Base-by-base conservation (phyloP, 257 asterid genomes). In the Eucommia ulmoides region DNA sequence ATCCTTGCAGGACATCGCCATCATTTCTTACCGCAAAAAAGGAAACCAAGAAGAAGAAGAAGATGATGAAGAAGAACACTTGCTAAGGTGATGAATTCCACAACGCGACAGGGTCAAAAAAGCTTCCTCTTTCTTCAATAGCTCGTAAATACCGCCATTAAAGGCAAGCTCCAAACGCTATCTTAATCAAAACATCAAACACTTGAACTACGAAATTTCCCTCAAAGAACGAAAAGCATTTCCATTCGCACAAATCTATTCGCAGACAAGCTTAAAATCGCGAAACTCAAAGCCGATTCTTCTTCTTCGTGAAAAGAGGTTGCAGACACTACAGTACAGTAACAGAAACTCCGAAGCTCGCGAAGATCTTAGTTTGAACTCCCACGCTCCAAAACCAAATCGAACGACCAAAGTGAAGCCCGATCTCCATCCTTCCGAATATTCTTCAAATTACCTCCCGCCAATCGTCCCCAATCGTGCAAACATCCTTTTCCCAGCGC, bases 1-100 rank as follows among this genome's bases (percentile, higher is more conserved):
- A 60, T 79, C 93, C 69, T 81, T 85, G 76, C 72, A 74, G 72
- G 91, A 58, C 74, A 74, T 75, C 33, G 82, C 70, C 83, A 77
- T 82, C 65, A 41, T 66, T 65, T 18, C 52, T 29, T 57, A 51
- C 63, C n/a, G n/a, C n/a, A n/a, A n/a, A 63, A 23, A 60, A 33
- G 29, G 19, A 11, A 52, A 54, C 49, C 50, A 38, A 35, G 59
- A 45, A 53, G 22, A 11, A 23, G 63, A 53, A 53, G 22, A 26
- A 25, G 51, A 41, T 29, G 12, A 21, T 33, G 23, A 22, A 29
- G 44, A 42, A 19, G 19, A 23, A 20, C 41, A 22, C 24, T 8
- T 19, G 45, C 22, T 33, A 18, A 46, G 45, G n/a, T 35, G 54
- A 51, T 47, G 26, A 22, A n/a, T n/a, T n/a, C n/a, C n/a, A n/a